Conservation (phyloP, 2,329 filamentous ascomycete species). For the Colletotrichum sp. region DNA sequence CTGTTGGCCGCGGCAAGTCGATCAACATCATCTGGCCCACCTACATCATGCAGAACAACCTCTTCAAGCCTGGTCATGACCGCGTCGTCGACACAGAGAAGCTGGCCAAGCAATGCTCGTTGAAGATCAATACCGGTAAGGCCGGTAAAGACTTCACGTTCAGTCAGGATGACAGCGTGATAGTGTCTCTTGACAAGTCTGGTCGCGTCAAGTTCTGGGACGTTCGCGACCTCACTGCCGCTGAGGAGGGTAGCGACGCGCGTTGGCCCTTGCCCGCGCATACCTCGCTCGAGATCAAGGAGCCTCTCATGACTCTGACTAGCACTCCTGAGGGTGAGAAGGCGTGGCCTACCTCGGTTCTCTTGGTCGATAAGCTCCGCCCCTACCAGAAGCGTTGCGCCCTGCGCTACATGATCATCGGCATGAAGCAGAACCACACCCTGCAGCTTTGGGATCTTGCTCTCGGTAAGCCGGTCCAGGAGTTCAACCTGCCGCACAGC, state of each 20-base stretch:
- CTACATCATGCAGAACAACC: slow-evolving; percentile 65
- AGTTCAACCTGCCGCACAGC: slow-evolving; percentile 94
- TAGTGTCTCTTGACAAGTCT: slow-evolving; percentile 96
- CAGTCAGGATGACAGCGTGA: slow-evolving; percentile 92
- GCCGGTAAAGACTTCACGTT: slow-evolving; percentile 98
- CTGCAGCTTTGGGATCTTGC: slow-evolving; percentile 98
- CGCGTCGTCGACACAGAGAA: slow-evolving; percentile 84
- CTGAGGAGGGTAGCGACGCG: slow-evolving; percentile 55
- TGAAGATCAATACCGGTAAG: slow-evolving; percentile 97
- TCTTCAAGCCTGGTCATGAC: slow-evolving; percentile 68
- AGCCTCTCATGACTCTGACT: slow-evolving; percentile 83
- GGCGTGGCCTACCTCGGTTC: slow-evolving; percentile 94
- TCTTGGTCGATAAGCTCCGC: slow-evolving; percentile 94
- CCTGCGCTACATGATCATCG: slow-evolving; percentile 92
- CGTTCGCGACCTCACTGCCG: slow-evolving; percentile 75
- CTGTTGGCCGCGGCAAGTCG: slow-evolving; percentile 92
- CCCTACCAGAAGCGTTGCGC: slow-evolving; percentile 91
- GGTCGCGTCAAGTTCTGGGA: slow-evolving; percentile 99
- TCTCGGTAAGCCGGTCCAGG: slow-evolving; percentile 92
- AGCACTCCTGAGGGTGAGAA: slow-evolving; percentile 90
- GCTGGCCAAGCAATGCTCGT: slow-evolving; percentile 82
- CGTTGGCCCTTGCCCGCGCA: slow-evolving; percentile 58
- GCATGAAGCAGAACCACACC: slow-evolving; percentile 98
- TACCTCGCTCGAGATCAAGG: slow-evolving; percentile 76
- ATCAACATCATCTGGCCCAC: slow-evolving; percentile 86